Evolutionary conservation across 176 grass and related monocot genomes (phyloP).

Genomic region (Stipa capillata): DNA sequence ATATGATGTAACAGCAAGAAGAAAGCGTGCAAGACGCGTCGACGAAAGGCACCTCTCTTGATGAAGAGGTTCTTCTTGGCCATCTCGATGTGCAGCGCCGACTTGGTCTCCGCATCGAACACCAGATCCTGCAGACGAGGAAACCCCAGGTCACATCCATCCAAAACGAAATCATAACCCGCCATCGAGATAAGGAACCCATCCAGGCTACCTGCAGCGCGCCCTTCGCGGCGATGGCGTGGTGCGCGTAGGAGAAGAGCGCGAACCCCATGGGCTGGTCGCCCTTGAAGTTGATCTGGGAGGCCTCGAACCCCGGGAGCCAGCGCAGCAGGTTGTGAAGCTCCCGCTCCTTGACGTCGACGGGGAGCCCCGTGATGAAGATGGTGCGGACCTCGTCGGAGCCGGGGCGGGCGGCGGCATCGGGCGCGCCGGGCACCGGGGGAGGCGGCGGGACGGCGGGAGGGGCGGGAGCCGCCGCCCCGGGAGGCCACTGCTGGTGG

Average conservation of each 20-base stretch:
- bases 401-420: slow-evolving; percentile 20
- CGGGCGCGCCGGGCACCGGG: slow-evolving; percentile 23
- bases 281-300: slow-evolving; percentile 94
- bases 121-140: slow-evolving; percentile 60
- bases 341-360: slow-evolving; percentile 97
- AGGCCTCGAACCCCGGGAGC: slow-evolving; percentile 94
- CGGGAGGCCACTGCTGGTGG: slow-evolving; percentile 85
- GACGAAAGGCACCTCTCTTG: slow-evolving; percentile 63
- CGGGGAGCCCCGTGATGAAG: slow-evolving; percentile 86
- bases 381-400: slow-evolving; percentile 93
- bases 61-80: slow-evolving; percentile 99
- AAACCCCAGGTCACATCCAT: background rate
- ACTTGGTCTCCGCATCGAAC: slow-evolving; percentile 70
- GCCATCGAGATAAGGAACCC: background rate
- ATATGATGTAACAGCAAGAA: background rate
- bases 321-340: slow-evolving; percentile 93
- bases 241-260: slow-evolving; percentile 72
- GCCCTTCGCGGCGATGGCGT: slow-evolving; percentile 73
- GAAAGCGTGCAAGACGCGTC: background rate
- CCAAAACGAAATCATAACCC: background rate
- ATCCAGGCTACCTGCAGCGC: slow-evolving; percentile 62
- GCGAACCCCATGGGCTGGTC: slow-evolving; percentile 98
- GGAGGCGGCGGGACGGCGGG: slow-evolving; percentile 36
- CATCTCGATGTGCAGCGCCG: slow-evolving; percentile 89
- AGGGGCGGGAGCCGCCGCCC: slow-evolving; percentile 15